Evolutionary conservation across 768 basidiomycete species (phyloP).

Genomic region (Phaeotremella skinneri): DNA sequence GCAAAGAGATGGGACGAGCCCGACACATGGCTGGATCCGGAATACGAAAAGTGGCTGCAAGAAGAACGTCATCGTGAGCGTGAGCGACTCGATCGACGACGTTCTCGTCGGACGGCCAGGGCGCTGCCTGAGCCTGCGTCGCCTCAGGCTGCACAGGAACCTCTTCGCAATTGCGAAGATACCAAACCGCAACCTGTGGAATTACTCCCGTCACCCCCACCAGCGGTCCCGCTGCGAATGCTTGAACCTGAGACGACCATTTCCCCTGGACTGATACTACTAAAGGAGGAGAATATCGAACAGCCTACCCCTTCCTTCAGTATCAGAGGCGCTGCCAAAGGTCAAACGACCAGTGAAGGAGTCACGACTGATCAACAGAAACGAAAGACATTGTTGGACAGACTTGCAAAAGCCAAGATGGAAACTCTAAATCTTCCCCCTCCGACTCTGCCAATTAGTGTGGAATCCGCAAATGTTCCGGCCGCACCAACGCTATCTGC

Average conservation of each 20-base stretch:
- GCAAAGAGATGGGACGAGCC: slow-evolving; percentile 32
- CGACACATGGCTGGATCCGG: slow-evolving; percentile 42
- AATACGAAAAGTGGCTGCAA: slow-evolving; percentile 31
- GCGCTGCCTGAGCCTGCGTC: background rate
- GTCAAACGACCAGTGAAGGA: background rate
- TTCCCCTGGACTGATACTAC: background rate
- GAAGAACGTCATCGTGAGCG: slow-evolving; percentile 26
- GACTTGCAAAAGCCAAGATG: slow-evolving; percentile 35
- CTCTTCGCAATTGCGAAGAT: background rate
- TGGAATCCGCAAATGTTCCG: background rate
- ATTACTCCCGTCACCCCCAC: slow-evolving; percentile 27
- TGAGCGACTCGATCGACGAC: slow-evolving; percentile 20
- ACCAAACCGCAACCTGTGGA: slow-evolving; percentile 15
- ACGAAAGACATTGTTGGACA: slow-evolving; percentile 18
- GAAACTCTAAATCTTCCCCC: slow-evolving; percentile 4
- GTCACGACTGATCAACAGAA: slow-evolving; percentile 4
- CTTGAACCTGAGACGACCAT: slow-evolving; percentile 4
- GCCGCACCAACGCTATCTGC: background rate
- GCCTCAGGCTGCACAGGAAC: background rate
- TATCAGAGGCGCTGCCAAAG: slow-evolving; percentile 28
- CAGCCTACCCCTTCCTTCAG: background rate
- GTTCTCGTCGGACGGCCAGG: background rate
- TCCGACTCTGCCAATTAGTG: background rate
- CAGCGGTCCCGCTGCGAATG: slow-evolving; percentile 17
- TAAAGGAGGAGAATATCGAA: slow-evolving; percentile 10